Evolutionary conservation across 345 rosid genomes (phyloP), one percentile per base, ranked within the genome.

Genomic region (Pistacia vera): DNA sequence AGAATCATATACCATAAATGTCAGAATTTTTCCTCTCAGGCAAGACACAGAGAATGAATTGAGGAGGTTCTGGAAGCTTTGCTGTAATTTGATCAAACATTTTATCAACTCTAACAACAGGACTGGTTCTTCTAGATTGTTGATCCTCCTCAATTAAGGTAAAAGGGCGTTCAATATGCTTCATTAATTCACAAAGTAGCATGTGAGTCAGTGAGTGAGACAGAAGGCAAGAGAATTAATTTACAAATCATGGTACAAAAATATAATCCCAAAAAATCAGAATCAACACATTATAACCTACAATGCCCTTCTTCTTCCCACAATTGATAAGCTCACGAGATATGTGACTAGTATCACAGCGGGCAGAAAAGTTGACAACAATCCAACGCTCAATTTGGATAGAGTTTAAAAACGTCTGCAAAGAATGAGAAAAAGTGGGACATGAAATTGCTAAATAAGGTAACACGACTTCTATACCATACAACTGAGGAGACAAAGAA

Each of bases 341-440:
- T 75, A 96, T 81, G 49, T 54, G 72, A 78, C 98, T 89, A 16
- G 83, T 83, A 84, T 92, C 95, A 79, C 97, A 93, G 25, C 93
- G 93, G 60, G 92, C 95, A 78, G 97, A 93, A 80, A 96, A 96
- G 86, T 93, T 93, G 76, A 93, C 98, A 36, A 92, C 80, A 72
- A 83, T 88, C 99, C 99, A 96, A 66, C 71, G 78, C 17, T 83
- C 86, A 36, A 96, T 83, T 57, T 58, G 69, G 60, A 25, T 74
- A 61, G 95, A 87, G 11, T 89, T 70, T 46, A 86, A 54, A 81
- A 92, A 84, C 41, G 74, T 86, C 99, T 93, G 86, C 82, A 86
- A 67, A 64, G 46, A 58, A 75, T 56, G 61, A 41, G 28, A 52
- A 6, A 28, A 44, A 56, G n/a, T 44, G 35, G 35, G 55, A 58